phyloP scores from a whole-genome alignment of 176 grass and related monocot species.

The Guadua angustifolia region DNA sequence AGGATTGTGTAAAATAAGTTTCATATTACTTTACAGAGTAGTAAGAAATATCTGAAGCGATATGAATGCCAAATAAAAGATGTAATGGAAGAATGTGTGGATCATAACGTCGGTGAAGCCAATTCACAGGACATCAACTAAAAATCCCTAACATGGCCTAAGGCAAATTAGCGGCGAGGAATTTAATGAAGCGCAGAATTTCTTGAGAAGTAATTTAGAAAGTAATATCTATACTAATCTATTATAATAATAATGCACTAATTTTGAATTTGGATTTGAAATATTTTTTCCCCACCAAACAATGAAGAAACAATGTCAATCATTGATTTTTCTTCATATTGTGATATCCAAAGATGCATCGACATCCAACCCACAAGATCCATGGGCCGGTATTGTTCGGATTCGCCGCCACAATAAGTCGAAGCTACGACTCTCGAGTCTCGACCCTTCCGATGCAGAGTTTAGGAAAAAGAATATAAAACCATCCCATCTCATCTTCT shows the following conservation, averaged over 20 bases:
- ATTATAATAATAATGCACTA: no score
- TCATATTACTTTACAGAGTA: background rate
- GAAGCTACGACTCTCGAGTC: no score
- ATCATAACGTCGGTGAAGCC: slow-evolving; percentile 1
- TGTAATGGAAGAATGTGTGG: background rate
- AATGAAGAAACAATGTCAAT: background rate
- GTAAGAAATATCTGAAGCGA: background rate
- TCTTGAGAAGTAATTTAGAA: no score
- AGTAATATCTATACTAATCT: background rate
- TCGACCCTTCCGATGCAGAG: background rate
- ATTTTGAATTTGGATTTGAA: background rate
- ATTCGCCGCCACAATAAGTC: background rate
- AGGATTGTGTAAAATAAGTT: no score
- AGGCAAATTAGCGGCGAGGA: background rate
- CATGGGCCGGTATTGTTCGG: background rate
- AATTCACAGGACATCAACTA: slow-evolving; percentile 4
- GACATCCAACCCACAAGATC: background rate
- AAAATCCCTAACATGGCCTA: background rate
- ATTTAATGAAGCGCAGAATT: slow-evolving; percentile 17
- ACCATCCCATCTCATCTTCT: background rate
- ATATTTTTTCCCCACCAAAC: background rate
- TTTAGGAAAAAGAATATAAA: background rate
- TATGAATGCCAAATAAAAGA: background rate
- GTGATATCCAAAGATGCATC: background rate
- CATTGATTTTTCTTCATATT: background rate